Conservation (phyloP, 202 grass and related monocot genomes). For the Panicum virgatum region DNA sequence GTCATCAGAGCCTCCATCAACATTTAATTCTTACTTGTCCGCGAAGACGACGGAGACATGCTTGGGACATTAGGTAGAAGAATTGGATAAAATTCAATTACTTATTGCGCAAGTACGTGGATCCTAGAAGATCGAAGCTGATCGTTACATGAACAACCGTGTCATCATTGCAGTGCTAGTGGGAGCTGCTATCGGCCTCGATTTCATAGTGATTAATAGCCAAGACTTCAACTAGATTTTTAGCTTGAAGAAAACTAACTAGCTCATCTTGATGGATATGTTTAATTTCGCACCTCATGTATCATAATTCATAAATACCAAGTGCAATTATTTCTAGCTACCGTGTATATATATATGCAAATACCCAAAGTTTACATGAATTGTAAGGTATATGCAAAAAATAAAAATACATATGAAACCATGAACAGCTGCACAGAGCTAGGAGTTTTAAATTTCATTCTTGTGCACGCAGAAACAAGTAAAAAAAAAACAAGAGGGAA, state of each 20-base stretch:
- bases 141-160: conserved; percentile 41
- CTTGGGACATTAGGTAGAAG: no score
- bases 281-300: no score
- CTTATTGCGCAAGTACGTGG: not conserved
- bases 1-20: not conserved
- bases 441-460: not conserved
- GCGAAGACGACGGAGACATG: not conserved
- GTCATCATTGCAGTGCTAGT: conserved; percentile 35
- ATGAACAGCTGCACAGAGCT: not conserved
- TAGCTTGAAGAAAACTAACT: not conserved
- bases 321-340: no score
- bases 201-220: conserved; percentile 4
- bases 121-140: conserved; percentile 27
- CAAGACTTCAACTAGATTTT: conserved; percentile 21
- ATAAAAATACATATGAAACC: no score
- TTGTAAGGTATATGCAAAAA: no score
- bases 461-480: not conserved
- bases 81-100: not conserved
- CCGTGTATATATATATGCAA: no score
- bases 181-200: conserved; percentile 22
- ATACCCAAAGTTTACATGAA: no score
- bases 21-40: not conserved
- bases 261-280: no score
- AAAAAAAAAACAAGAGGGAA: not conserved
- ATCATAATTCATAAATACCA: no score